phyloP scores from a whole-genome alignment of 1,284 basidiomycete species.

The Pascua guehoae region DNA sequence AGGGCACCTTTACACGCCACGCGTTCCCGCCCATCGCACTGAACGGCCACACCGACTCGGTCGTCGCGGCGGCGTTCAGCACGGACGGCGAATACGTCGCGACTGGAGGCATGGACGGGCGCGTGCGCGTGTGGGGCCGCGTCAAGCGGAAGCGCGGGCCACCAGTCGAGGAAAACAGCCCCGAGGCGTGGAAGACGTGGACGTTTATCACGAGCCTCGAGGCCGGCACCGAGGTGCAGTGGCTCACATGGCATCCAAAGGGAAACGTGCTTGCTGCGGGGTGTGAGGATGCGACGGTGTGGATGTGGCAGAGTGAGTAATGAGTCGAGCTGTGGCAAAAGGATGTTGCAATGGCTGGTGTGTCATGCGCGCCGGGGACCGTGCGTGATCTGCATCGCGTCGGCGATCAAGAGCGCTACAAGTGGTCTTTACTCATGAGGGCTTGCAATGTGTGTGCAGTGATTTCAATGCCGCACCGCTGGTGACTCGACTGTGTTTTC shows the following conservation, averaged over 20 bases:
- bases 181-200: constrained; percentile 66
- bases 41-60: constrained; percentile 88
- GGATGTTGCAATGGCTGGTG: no score
- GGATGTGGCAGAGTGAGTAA: constrained; percentile 86
- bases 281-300: constrained; percentile 87
- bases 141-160: constrained; percentile 46
- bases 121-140: constrained; percentile 83
- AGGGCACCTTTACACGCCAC: constrained; percentile 51
- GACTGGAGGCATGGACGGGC: constrained; percentile 96
- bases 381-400: no score
- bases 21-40: constrained; percentile 76
- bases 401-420: no score
- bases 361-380: no score
- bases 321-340: no score
- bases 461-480: no score
- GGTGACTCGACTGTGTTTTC: no score
- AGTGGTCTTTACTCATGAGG: no score
- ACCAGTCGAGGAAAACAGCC: constrained; percentile 1
- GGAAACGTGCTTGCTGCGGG: constrained; percentile 85
- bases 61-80: constrained; percentile 75
- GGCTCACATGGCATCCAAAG: constrained; percentile 94
- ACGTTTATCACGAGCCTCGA: constrained; percentile 89
- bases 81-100: constrained; percentile 85
- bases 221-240: constrained; percentile 93
- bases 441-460: neutral